These are phyloP conservation scores for Boletus fagicola DNA, from an alignment of 768 basidiomycete genomes.

Conservation along the genomic window DNA sequence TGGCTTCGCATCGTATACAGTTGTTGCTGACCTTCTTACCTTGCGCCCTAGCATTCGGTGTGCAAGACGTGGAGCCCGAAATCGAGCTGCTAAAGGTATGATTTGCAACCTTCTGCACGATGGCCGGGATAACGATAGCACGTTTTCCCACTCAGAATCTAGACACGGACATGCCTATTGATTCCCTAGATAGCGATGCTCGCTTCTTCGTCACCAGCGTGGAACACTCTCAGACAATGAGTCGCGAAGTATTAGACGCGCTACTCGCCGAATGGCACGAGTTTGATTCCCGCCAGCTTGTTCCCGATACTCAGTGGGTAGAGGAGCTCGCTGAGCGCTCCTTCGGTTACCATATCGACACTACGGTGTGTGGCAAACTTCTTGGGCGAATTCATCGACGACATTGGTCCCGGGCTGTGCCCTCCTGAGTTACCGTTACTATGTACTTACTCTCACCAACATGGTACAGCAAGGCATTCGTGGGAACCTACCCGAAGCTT, in stretches of 20 bases:
- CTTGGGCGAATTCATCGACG: too few relatives aligned
- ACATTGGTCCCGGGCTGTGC: too few relatives aligned
- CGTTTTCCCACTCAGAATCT: constrained; percentile 41
- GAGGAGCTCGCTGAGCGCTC: constrained; percentile 27
- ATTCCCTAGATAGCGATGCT: constrained; percentile 34
- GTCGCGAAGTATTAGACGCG: constrained; percentile 14
- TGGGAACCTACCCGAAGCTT: too few relatives aligned
- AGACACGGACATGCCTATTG: constrained; percentile 47
- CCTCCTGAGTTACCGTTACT: too few relatives aligned
- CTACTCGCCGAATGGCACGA: constrained; percentile 32
- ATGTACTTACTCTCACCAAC: too few relatives aligned
- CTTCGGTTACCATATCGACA: too few relatives aligned
- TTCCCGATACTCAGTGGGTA: constrained; percentile 44
- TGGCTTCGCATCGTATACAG: constrained; percentile 46
- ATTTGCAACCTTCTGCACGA: background rate
- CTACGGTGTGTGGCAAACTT: too few relatives aligned
- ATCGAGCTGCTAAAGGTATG: constrained; percentile 49
- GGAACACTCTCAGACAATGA: constrained; percentile 14
- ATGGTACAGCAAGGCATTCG: too few relatives aligned
- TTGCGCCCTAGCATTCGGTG: constrained; percentile 48
- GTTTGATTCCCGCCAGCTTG: constrained; percentile 32
- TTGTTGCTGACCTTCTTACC: constrained; percentile 41
- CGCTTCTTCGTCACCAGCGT: constrained; percentile 34
- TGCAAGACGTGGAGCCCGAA: constrained; percentile 45
- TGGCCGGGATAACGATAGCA: background rate